Percentiles rank a stretch among this genome's conserved stretches.
These are phyloP conservation scores for Trichophyton equinum DNA, from an alignment of 2,329 filamentous ascomycete species.

Conservation along the genomic window DNA sequence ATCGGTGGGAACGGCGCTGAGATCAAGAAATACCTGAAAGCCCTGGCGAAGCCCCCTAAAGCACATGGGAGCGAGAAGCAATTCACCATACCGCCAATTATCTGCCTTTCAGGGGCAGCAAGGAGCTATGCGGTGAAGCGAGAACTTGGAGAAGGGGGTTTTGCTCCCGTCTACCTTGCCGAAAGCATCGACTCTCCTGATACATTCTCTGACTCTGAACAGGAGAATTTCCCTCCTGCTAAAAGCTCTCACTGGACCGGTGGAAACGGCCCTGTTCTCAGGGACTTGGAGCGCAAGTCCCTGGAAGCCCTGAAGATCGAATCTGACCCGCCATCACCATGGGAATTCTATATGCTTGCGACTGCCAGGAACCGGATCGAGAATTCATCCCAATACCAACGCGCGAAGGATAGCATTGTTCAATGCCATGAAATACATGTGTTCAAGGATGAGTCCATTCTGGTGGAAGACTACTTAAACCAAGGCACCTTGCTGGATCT, in stretches of 20 bases:
- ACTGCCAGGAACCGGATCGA: conserved; percentile 66
- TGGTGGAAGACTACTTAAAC: conserved; percentile 74
- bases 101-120: conserved; percentile 54
- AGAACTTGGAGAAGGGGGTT: conserved; percentile 85
- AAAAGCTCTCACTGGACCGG: conserved; percentile 31
- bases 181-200: conserved; percentile 53
- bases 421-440: conserved; percentile 82
- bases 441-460: conserved; percentile 77
- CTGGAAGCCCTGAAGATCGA: conserved; percentile 94
- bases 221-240: conserved; percentile 29
- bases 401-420: conserved; percentile 65
- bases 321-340: conserved; percentile 62
- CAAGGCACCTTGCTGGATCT: conserved; percentile 92
- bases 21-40: conserved; percentile 70
- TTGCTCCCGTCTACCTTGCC: conserved; percentile 86
- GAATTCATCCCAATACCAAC: conserved; percentile 41
- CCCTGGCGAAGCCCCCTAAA: conserved; percentile 41
- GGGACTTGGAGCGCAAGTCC: conserved; percentile 35
- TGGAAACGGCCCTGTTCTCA: not conserved
- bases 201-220: conserved; percentile 23
- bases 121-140: conserved; percentile 65
- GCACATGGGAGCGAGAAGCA: conserved; percentile 43
- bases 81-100: conserved; percentile 46
- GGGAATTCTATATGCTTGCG: conserved; percentile 96
- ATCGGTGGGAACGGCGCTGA: conserved; percentile 56